Evolutionary conservation across 768 basidiomycete species (phyloP), one percentile per base, ranked within the genome.

Genomic region (Cantharellus cinnabarinus): DNA sequence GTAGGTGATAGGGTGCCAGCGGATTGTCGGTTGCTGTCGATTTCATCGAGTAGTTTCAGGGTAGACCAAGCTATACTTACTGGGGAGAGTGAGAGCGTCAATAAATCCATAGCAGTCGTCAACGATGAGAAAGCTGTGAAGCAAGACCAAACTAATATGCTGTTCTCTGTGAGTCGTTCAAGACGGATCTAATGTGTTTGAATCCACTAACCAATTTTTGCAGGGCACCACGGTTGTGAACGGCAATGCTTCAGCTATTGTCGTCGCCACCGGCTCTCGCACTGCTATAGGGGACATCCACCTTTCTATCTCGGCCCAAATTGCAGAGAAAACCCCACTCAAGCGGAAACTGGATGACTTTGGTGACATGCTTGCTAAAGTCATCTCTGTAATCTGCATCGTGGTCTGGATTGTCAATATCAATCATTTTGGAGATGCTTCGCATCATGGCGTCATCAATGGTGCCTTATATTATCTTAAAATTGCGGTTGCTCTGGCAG

Each of bases 381-480:
- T 98, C 70, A 99, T 99, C 71, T 79, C 83, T 50, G 89, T 95
- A 62, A 95, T 98, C 66, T 99, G 94, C 65, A 75, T 99, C 61
- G 81, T 99, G 62, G 94, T 99, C 63, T 99, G 94, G 94, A 75
- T 97, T 61, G 86, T 99, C 72, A 99, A 99, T 71, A 77, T 91
- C 65, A 82, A 87, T 56, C 89, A 99, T 72, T 99, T 99, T 71
- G 83, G 79, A 78, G 94, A 99, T 67, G 90, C 94, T 2, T 79
- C 86, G 35, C 94, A 99, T 67, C 86, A 85, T 63, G 88, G 93
- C 55, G 80, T 73, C 52, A 74, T 97, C 66, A 90, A 90, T 68
- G 94, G 94, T 48, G 94, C 94, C 0, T 80, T 99, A 58, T 98
- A 97, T 70, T 99, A 99, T 72, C 89, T 99, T 78, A 99, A 99